These are phyloP conservation scores for Lablab purpureus DNA, from an alignment of 306 rosid species.

Conservation along the genomic window DNA sequence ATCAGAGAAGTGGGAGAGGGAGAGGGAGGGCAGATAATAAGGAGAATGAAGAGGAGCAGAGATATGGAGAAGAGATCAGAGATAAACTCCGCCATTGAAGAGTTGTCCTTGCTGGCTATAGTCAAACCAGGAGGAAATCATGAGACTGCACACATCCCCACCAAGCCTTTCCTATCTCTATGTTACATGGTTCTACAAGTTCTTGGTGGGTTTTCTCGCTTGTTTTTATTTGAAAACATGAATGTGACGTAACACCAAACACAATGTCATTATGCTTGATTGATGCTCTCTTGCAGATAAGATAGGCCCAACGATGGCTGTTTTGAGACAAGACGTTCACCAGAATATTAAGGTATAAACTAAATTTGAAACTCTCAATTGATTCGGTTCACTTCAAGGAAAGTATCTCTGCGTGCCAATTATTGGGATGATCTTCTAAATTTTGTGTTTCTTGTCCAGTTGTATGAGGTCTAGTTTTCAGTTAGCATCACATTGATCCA, in stretches of 20 bases:
- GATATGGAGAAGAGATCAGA: slow-evolving; percentile 69
- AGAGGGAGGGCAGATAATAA: slow-evolving; percentile 13
- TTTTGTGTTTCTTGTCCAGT: slow-evolving; percentile 17
- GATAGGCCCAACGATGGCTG: slow-evolving; percentile 96
- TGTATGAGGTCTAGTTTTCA: neutral
- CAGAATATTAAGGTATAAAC: slow-evolving; percentile 80
- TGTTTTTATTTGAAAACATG: slow-evolving; percentile 44
- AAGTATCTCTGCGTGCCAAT: neutral
- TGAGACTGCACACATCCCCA: slow-evolving; percentile 61
- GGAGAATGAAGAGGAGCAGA: slow-evolving; percentile 59
- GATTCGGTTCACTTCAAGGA: neutral
- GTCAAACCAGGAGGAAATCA: slow-evolving; percentile 50
- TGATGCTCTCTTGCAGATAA: slow-evolving; percentile 68
- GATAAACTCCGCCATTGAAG: slow-evolving; percentile 76
- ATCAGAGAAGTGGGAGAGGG: slow-evolving; percentile 17
- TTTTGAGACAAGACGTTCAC: slow-evolving; percentile 81
- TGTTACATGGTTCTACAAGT: slow-evolving; percentile 76
- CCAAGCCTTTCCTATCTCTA: slow-evolving; percentile 77
- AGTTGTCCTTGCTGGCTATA: slow-evolving; percentile 56
- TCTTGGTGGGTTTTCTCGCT: slow-evolving; percentile 64
- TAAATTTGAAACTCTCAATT: neutral
- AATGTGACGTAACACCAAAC: slow-evolving; percentile 34
- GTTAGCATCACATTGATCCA: slow-evolving; percentile 30
- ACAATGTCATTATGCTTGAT: slow-evolving; percentile 36
- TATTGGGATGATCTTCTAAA: slow-evolving; percentile 6